Evolutionary conservation across 169 alveolate genomes (phyloP).

Genomic region (Plasmodium chabaudi): DNA sequence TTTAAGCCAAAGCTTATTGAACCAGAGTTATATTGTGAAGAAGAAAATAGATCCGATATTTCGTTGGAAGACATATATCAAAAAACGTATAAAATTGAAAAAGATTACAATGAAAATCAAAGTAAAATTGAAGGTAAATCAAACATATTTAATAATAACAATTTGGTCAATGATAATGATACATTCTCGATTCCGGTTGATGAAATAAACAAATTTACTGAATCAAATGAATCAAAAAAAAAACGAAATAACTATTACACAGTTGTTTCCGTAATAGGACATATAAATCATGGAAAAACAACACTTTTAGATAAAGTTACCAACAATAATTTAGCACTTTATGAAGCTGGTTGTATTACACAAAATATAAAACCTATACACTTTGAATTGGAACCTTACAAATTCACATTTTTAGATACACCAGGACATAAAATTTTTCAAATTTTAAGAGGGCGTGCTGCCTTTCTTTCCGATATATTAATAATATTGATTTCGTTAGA

Average conservation of each 20-base stretch:
- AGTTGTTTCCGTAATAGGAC: constrained; percentile 88
- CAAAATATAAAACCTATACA: constrained; percentile 76
- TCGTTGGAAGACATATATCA: constrained; percentile 37
- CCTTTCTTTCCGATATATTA: constrained; percentile 84
- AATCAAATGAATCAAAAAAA: not conserved
- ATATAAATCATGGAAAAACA: constrained; percentile 91
- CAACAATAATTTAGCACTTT: constrained; percentile 51
- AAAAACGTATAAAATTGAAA: constrained; percentile 29
- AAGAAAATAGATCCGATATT: constrained; percentile 26
- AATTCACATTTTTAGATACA: constrained; percentile 85
- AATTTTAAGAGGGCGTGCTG: constrained; percentile 86
- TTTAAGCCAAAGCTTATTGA: constrained; percentile 82
- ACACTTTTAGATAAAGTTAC: constrained; percentile 80
- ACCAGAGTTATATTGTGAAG: constrained; percentile 84
- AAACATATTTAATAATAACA: not conserved
- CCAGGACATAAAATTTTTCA: constrained; percentile 88
- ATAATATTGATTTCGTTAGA: constrained; percentile 84
- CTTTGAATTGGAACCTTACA: constrained; percentile 61
- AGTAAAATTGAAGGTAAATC: not conserved
- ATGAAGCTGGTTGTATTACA: constrained; percentile 80
- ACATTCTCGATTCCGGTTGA: not conserved
- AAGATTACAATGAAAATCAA: constrained; percentile 9
- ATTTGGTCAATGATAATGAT: not conserved
- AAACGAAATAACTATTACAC: constrained; percentile 76
- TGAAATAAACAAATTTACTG: constrained; percentile 7